A percentile compares a stretch with the other conserved stretches of the same genome.
phyloP scores from a whole-genome alignment of 176 grass and related monocot genomes.

The Eleusine indica region DNA sequence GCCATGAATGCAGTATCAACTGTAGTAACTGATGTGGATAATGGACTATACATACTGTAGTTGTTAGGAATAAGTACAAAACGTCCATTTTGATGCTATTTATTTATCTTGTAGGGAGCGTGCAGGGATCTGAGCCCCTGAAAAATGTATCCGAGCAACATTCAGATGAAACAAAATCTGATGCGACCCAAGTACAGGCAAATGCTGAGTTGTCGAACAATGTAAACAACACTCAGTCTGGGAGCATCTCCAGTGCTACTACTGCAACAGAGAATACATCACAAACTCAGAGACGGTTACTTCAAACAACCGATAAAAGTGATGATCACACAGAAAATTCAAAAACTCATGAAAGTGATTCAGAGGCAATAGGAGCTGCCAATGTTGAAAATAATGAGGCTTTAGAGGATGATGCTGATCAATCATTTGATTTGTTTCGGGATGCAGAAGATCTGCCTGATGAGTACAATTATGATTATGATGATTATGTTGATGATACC shows the following conservation, averaged over 20 bases:
- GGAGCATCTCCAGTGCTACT: slow-evolving; percentile 40
- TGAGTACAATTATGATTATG: slow-evolving; percentile 58
- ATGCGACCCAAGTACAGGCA: slow-evolving; percentile 46
- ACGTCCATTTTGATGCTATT: slow-evolving; percentile 35
- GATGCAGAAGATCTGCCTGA: slow-evolving; percentile 52
- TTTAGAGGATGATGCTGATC: slow-evolving; percentile 82
- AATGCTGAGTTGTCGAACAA: slow-evolving; percentile 43
- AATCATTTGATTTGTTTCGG: slow-evolving; percentile 88
- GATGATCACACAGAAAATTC: slow-evolving; percentile 48
- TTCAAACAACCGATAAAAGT: slow-evolving; percentile 64
- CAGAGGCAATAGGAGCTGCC: slow-evolving; percentile 14
- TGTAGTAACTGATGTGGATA: slow-evolving; percentile 10
- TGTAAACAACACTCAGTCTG: slow-evolving; percentile 31
- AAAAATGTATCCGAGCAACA: slow-evolving; percentile 48
- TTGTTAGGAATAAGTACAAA: slow-evolving; percentile 5
- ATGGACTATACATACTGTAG: slow-evolving; percentile 9
- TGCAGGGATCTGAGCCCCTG: slow-evolving; percentile 26
- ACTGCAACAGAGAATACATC: slow-evolving; percentile 47
- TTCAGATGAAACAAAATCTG: slow-evolving; percentile 29
- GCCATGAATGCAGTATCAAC: neutral
- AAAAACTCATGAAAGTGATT: slow-evolving; percentile 46
- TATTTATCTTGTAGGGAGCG: slow-evolving; percentile 44
- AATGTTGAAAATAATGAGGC: slow-evolving; percentile 71
- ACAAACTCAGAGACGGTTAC: slow-evolving; percentile 70
- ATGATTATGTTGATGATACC: slow-evolving; percentile 52